Base-by-base conservation (phyloP, 139 green algal species). In the Chlamydomonas eustigma region DNA sequence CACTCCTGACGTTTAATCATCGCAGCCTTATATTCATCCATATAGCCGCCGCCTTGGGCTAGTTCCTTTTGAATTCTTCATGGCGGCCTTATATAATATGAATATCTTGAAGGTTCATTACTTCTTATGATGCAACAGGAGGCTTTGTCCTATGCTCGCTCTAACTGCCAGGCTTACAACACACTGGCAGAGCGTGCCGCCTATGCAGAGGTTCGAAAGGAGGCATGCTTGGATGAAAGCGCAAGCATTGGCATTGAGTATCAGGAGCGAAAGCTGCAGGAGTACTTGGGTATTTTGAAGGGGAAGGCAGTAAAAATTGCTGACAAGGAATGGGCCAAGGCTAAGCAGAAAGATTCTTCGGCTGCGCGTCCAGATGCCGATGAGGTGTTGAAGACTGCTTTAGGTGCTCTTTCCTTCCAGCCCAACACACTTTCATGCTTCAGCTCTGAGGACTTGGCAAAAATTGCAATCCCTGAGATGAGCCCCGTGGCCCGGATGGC, bases 81-180 rank as follows among this genome's bases (percentile, higher is more conserved):
- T n/a, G n/a, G n/a, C n/a, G n/a, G n/a, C n/a, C n/a, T n/a, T n/a
- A n/a, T n/a, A n/a, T n/a, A n/a, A n/a, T n/a, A n/a, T n/a, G n/a
- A n/a, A n/a, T n/a, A n/a, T n/a, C n/a, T n/a, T n/a, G n/a, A n/a
- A n/a, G n/a, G n/a, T n/a, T n/a, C n/a, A n/a, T n/a, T n/a, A n/a
- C n/a, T n/a, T n/a, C n/a, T n/a, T n/a, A n/a, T n/a, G n/a, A n/a
- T n/a, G n/a, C n/a, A n/a, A 18, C 44, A 58, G 38, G 68, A 75
- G 68, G 68, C 68, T 4, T 38, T 75, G 37, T 5, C 4, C 4
- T 75, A 75, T 31, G 68, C 68, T 25, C 68, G 68, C 37, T 64
- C 68, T 25, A 75, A 75, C 36, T 63, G 4, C 68, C 68, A 68
- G 18, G 32, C 8, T 28, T 68, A 68, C 77, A 69, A 74, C 77